These are phyloP conservation scores for Trichophyton schoenleinii DNA, from an alignment of 2,329 filamentous ascomycete genomes.

Conservation along the genomic window DNA sequence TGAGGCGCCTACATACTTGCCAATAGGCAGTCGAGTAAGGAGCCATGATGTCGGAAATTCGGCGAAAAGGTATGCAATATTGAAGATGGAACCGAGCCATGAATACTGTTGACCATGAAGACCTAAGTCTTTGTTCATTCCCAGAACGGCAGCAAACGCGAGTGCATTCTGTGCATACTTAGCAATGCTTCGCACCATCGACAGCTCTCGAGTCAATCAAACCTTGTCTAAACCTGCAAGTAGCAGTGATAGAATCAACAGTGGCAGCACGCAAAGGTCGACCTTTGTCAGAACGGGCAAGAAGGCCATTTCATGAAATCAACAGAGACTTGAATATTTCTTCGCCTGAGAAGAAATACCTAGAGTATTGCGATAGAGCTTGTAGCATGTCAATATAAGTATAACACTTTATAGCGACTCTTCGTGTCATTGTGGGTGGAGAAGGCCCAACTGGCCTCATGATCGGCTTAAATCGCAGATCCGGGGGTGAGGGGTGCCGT, in stretches of 20 bases:
- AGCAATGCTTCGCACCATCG: not conserved
- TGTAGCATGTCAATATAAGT: too few relatives aligned
- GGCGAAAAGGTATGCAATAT: conserved; percentile 37
- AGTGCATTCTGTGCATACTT: not conserved
- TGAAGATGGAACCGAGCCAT: conserved; percentile 43
- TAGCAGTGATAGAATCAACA: not conserved
- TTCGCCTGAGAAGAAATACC: not conserved
- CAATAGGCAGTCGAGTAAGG: not conserved
- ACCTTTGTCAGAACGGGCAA: not conserved
- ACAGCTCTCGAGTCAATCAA: not conserved
- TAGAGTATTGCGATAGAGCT: too few relatives aligned
- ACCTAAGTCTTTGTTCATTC: conserved; percentile 39
- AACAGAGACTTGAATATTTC: not conserved
- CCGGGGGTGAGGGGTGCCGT: not conserved
- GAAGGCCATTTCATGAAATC: not conserved
- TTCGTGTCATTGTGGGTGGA: not conserved
- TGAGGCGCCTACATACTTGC: not conserved
- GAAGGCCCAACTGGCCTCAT: not conserved
- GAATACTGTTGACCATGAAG: conserved; percentile 37
- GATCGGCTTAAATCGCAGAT: not conserved
- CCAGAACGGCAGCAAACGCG: conserved; percentile 39
- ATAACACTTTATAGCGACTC: not conserved
- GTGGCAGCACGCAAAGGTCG: not conserved
- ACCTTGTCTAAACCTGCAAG: not conserved
- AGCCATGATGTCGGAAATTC: conserved; percentile 19